Evolutionary conservation across 2,329 filamentous ascomycete genomes (phyloP).

Genomic region (Aspergillus pseudoviridinutans): DNA sequence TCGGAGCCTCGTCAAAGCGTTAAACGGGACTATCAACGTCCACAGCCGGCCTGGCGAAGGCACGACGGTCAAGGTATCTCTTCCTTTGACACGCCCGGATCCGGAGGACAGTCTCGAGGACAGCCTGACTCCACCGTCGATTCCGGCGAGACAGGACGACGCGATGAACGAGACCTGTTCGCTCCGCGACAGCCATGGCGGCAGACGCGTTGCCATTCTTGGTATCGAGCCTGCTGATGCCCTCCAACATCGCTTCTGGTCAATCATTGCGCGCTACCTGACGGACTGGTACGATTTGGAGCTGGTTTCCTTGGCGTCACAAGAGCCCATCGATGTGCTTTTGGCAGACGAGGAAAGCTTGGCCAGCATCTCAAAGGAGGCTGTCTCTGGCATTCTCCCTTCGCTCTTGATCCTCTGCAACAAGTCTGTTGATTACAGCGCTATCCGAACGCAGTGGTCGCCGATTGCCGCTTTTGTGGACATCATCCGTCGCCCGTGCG

Average conservation of each 20-base stretch:
- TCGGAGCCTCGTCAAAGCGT: slow-evolving; percentile 54
- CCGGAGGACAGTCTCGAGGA: slow-evolving; percentile 17
- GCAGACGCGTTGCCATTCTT: slow-evolving; percentile 27
- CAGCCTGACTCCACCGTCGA: slow-evolving; percentile 10
- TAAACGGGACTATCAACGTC: slow-evolving; percentile 58
- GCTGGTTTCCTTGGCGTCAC: slow-evolving; percentile 27
- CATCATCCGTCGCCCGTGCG: slow-evolving; percentile 38
- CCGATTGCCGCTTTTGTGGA: slow-evolving; percentile 32
- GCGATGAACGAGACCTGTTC: slow-evolving; percentile 18
- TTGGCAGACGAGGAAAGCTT: slow-evolving; percentile 32
- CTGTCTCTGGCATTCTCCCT: slow-evolving; percentile 18
- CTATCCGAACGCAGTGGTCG: slow-evolving; percentile 24
- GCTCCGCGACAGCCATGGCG: slow-evolving; percentile 23
- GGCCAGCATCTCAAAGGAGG: slow-evolving; percentile 15
- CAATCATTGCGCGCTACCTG: slow-evolving; percentile 28
- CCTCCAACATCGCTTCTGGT: slow-evolving; percentile 20
- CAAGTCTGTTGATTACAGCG: slow-evolving; percentile 32
- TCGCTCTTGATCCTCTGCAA: slow-evolving; percentile 37
- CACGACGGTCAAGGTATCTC: slow-evolving; percentile 51
- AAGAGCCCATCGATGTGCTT: slow-evolving; percentile 29
- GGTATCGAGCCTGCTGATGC: slow-evolving; percentile 20
- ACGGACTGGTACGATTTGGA: slow-evolving; percentile 36
- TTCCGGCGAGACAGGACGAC: slow-evolving; percentile 14
- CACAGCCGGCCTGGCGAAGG: slow-evolving; percentile 51
- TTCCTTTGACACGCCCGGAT: slow-evolving; percentile 38